Evolutionary conservation across 495 filamentous ascomycete species (phyloP).

Genomic region (Xylaria grammica): DNA sequence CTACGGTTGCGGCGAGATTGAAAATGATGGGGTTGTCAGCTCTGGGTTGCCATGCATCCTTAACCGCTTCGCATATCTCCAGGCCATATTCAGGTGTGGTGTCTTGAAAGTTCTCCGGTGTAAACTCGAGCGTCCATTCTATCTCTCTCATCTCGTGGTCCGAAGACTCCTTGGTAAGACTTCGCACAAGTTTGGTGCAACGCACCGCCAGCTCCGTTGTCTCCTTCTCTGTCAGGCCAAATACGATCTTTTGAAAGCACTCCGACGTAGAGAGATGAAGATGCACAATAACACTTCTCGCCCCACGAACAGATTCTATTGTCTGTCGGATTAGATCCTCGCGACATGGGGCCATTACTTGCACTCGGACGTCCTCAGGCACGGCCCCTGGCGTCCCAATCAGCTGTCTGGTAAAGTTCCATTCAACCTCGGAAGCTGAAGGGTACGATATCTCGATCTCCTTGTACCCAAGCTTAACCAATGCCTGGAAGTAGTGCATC

Average conservation of each 20-base stretch:
- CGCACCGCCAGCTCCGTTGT: slow-evolving; percentile 72
- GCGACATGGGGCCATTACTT: slow-evolving; percentile 81
- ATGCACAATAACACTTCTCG: slow-evolving; percentile 84
- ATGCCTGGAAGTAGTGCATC: slow-evolving; percentile 81
- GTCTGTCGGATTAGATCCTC: slow-evolving; percentile 79
- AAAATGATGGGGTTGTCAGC: slow-evolving; percentile 75
- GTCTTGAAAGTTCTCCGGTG: slow-evolving; percentile 84
- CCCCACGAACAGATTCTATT: slow-evolving; percentile 75
- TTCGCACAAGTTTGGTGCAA: slow-evolving; percentile 75
- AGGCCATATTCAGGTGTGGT: slow-evolving; percentile 76
- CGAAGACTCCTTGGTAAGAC: slow-evolving; percentile 86
- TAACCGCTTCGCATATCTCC: slow-evolving; percentile 80
- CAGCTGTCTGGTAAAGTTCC: slow-evolving; percentile 78
- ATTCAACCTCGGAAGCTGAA: slow-evolving; percentile 84
- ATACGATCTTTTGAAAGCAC: slow-evolving; percentile 78
- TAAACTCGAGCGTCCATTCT: slow-evolving; percentile 87
- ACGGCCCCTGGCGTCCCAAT: slow-evolving; percentile 75
- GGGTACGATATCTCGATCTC: slow-evolving; percentile 89
- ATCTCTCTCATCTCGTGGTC: slow-evolving; percentile 68
- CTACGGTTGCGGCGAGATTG: slow-evolving; percentile 85
- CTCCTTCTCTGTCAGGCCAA: slow-evolving; percentile 74
- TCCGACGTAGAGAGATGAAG: slow-evolving; percentile 82
- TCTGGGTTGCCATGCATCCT: slow-evolving; percentile 77
- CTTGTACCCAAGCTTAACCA: slow-evolving; percentile 82
- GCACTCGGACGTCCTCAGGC: slow-evolving; percentile 85